phyloP scores from a whole-genome alignment of 2,329 filamentous ascomycete species.

The Clarireedia paspali region DNA sequence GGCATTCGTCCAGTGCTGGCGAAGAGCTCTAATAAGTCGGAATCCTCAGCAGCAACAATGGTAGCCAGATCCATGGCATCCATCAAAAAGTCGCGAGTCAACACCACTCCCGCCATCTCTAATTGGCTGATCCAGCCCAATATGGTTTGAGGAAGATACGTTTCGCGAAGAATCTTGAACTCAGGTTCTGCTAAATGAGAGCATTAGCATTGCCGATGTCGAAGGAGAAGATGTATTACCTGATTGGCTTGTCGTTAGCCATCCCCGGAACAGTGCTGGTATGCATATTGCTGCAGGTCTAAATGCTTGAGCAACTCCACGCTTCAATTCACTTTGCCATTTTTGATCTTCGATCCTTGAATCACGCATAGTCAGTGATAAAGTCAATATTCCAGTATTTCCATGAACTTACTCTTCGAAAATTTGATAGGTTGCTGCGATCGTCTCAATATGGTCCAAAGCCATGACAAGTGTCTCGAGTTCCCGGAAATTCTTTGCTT shows the following conservation, averaged over 20 bases:
- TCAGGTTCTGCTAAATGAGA: conserved; percentile 46
- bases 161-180: conserved; percentile 57
- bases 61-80: conserved; percentile 83
- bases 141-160: conserved; percentile 79
- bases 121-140: conserved; percentile 77
- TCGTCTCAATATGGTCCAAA: conserved; percentile 61
- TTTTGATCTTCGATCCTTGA: background rate
- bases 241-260: conserved; percentile 40
- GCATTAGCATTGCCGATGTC: conserved; percentile 12
- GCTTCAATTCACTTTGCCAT: conserved; percentile 42
- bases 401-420: conserved; percentile 18
- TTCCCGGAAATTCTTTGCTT: conserved; percentile 58
- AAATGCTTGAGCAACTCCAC: conserved; percentile 45
- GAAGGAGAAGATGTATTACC: conserved; percentile 10
- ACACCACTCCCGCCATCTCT: conserved; percentile 66
- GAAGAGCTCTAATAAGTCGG: conserved; percentile 59
- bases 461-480: conserved; percentile 59
- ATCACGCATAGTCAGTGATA: background rate
- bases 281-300: conserved; percentile 49
- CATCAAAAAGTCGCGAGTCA: conserved; percentile 69
- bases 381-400: background rate
- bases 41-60: conserved; percentile 62
- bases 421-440: conserved; percentile 32
- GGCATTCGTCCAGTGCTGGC: conserved; percentile 59
- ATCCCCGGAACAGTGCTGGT: conserved; percentile 54